These are phyloP conservation scores for Suhomyces taliae DNA, from an alignment of 1,139 yeast genomes.

Conservation along the genomic window DNA sequence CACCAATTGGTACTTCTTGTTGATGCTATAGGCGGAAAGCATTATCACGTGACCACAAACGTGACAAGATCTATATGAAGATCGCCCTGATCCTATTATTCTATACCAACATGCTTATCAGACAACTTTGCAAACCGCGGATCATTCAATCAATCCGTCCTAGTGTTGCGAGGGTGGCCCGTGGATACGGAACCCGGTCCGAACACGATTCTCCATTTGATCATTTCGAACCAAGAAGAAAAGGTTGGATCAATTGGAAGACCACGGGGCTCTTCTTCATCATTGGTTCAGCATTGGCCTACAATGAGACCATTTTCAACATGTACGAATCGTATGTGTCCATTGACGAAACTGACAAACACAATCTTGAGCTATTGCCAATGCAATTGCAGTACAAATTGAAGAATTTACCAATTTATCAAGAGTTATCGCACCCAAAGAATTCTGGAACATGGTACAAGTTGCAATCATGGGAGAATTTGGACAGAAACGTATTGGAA, in stretches of 20 bases:
- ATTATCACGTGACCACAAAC: too few species aligned
- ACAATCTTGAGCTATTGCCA: constrained; percentile 16
- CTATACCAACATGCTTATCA: background rate
- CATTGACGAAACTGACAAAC: constrained; percentile 23
- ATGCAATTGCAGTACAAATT: constrained; percentile 47
- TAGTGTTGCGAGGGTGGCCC: background rate
- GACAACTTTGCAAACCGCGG: background rate
- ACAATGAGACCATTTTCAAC: constrained; percentile 37
- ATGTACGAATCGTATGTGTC: constrained; percentile 32
- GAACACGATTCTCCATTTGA: constrained; percentile 40
- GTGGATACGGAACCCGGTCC: constrained; percentile 24
- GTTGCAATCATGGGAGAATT: constrained; percentile 60
- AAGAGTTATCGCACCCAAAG: constrained; percentile 40
- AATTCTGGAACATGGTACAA: constrained; percentile 44
- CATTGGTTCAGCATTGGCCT: constrained; percentile 33
- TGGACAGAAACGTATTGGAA: constrained; percentile 46
- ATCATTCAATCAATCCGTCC: background rate
- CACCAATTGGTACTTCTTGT: too few species aligned
- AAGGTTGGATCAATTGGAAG: constrained; percentile 37
- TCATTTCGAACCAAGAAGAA: constrained; percentile 27
- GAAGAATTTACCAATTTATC: constrained; percentile 52
- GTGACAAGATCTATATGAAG: too few species aligned
- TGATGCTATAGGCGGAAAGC: too few species aligned
- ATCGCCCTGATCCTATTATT: background rate
- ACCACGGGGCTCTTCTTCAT: constrained; percentile 26